Conservation (phyloP, 306 rosid species). For the Vicia sativa region DNA sequence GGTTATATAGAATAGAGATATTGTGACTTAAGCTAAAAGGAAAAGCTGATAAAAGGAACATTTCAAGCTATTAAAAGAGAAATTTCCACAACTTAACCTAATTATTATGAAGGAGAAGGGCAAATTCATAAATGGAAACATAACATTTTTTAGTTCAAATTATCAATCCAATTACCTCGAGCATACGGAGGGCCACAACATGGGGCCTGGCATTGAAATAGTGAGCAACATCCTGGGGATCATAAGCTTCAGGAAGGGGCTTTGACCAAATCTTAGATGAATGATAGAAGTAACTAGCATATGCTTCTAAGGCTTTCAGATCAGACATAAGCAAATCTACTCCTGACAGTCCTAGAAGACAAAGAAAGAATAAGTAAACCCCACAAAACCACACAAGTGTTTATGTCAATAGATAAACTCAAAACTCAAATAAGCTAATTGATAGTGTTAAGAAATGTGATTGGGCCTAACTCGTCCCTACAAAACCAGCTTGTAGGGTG, state of each 20-base stretch:
- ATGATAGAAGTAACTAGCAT: constrained; percentile 67
- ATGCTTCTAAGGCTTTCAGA: constrained; percentile 82
- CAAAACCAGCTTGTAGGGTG: too few relatives aligned
- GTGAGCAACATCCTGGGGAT: constrained; percentile 67
- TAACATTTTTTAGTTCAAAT: neutral
- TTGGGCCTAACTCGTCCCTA: too few relatives aligned
- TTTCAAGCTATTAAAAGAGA: constrained; percentile 10
- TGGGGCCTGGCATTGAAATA: constrained; percentile 87
- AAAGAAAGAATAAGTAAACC: neutral
- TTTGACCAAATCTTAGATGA: constrained; percentile 79
- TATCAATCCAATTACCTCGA: constrained; percentile 61
- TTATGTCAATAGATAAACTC: too few relatives aligned
- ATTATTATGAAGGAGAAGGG: constrained; percentile 5
- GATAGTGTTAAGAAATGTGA: too few relatives aligned
- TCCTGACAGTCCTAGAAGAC: constrained; percentile 64
- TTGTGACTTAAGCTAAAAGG: constrained; percentile 5
- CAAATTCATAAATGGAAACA: neutral
- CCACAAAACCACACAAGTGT: too few relatives aligned
- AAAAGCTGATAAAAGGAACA: constrained; percentile 1
- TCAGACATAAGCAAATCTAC: constrained; percentile 82
- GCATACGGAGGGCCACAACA: constrained; percentile 70
- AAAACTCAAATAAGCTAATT: too few relatives aligned
- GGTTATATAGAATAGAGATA: constrained; percentile 4
- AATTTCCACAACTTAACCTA: constrained; percentile 5
- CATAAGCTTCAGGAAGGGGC: constrained; percentile 91